These are phyloP conservation scores for Starmerella bombicola DNA, from an alignment of 805 yeast species.

Conservation along the genomic window DNA sequence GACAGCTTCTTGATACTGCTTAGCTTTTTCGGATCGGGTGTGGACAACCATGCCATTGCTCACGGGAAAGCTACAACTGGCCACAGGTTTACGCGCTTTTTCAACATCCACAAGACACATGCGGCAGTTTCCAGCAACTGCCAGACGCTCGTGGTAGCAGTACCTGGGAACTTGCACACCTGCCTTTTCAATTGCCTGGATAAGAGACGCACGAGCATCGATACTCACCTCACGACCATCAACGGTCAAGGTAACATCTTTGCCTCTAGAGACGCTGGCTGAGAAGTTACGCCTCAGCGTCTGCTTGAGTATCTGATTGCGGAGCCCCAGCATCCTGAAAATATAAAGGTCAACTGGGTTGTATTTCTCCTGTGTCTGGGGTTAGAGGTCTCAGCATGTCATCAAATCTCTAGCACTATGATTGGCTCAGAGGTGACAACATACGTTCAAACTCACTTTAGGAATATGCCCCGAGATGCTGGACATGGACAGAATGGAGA, in stretches of 20 bases:
- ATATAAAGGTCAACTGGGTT: neutral
- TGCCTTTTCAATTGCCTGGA: slow-evolving; percentile 85
- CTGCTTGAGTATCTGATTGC: slow-evolving; percentile 5
- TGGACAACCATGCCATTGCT: slow-evolving; percentile 78
- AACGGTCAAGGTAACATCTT: slow-evolving; percentile 43
- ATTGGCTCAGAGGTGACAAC: too few species aligned
- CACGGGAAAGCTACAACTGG: slow-evolving; percentile 89
- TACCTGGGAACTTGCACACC: slow-evolving; percentile 80
- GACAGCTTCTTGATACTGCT: slow-evolving; percentile 77
- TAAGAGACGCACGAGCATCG: slow-evolving; percentile 77
- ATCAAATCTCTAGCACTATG: slow-evolving; percentile 5
- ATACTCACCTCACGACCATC: slow-evolving; percentile 67
- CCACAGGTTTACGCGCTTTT: slow-evolving; percentile 78
- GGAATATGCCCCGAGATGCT: too few species aligned
- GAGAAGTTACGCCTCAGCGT: slow-evolving; percentile 27
- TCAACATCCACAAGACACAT: slow-evolving; percentile 88
- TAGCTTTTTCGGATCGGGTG: slow-evolving; percentile 65
- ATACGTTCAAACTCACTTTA: too few species aligned
- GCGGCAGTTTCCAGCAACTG: slow-evolving; percentile 86
- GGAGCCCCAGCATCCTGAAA: slow-evolving; percentile 13
- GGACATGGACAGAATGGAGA: too few species aligned
- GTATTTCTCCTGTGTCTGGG: neutral
- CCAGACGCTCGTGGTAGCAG: slow-evolving; percentile 83
- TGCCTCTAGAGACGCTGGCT: slow-evolving; percentile 29
- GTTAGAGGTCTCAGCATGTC: neutral